Conservation (phyloP, 345 rosid genomes). For the Murraya paniculata region DNA sequence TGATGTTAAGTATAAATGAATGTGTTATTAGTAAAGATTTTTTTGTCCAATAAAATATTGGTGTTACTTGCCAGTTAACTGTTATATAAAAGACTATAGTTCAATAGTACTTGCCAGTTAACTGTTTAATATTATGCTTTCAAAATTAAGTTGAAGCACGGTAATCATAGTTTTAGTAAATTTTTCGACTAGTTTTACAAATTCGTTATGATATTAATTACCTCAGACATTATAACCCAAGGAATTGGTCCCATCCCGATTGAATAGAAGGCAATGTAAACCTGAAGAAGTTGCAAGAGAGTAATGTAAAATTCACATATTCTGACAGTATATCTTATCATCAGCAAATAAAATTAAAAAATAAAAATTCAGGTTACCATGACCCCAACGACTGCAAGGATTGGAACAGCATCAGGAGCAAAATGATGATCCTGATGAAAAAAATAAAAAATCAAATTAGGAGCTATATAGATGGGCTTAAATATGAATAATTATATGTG, state of each 20-base stretch:
- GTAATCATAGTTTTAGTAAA: too few relatives aligned
- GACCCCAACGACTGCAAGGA: constrained; percentile 39
- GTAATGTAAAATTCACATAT: too few relatives aligned
- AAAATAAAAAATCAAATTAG: not conserved
- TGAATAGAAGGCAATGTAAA: constrained; percentile 17
- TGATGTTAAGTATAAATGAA: too few relatives aligned
- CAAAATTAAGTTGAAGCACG: too few relatives aligned
- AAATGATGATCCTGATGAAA: constrained; percentile 29
- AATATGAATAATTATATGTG: not conserved
- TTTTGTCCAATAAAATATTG: too few relatives aligned
- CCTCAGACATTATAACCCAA: constrained; percentile 40
- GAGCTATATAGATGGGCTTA: not conserved
- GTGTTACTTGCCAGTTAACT: too few relatives aligned
- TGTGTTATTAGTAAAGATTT: too few relatives aligned
- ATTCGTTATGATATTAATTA: not conserved
- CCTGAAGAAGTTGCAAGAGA: constrained; percentile 13
- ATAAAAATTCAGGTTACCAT: constrained; percentile 26
- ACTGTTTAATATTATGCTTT: too few relatives aligned
- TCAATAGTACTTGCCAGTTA: too few relatives aligned
- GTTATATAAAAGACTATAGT: too few relatives aligned
- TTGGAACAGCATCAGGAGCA: constrained; percentile 30
- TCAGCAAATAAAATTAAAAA: not conserved
- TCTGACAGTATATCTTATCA: not conserved
- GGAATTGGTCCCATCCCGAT: constrained; percentile 30
- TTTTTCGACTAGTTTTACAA: not conserved